phyloP scores from a whole-genome alignment of 805 yeast species.

The Naumovozyma castellii region DNA sequence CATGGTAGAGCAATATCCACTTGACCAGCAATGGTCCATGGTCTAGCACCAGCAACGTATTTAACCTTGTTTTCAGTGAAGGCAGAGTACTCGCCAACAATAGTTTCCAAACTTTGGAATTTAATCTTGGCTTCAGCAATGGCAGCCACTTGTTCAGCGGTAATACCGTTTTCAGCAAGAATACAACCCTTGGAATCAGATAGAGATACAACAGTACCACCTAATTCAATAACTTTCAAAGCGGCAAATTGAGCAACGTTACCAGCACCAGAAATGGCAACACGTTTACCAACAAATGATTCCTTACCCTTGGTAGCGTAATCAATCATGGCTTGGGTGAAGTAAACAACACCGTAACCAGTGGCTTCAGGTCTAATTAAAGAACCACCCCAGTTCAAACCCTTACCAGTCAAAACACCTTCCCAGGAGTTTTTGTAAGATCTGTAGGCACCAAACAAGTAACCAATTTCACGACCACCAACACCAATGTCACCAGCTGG shows the following conservation, averaged over 20 bases:
- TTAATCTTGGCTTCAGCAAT: constrained; percentile 72
- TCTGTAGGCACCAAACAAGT: constrained; percentile 95
- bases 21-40: constrained; percentile 87
- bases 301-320: constrained; percentile 85
- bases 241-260: constrained; percentile 99
- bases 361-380: constrained; percentile 98
- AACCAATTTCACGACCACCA: constrained; percentile 90
- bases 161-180: constrained; percentile 70
- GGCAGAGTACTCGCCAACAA: constrained; percentile 46
- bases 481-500: constrained; percentile 99
- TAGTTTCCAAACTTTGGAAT: constrained; percentile 65
- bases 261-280: constrained; percentile 96
- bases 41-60: constrained; percentile 89
- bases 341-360: constrained; percentile 95
- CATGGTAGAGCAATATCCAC: constrained; percentile 95
- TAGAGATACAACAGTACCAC: constrained; percentile 87
- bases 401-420: constrained; percentile 97
- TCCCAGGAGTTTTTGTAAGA: constrained; percentile 83
- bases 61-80: constrained; percentile 54
- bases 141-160: constrained; percentile 66
- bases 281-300: constrained; percentile 85
- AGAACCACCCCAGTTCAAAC: constrained; percentile 98
- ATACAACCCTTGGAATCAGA: constrained; percentile 93
- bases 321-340: constrained; percentile 95
- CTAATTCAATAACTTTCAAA: constrained; percentile 90